Base-by-base conservation (phyloP, 768 basidiomycete species). In the Psilocybe subaeruginosa region DNA sequence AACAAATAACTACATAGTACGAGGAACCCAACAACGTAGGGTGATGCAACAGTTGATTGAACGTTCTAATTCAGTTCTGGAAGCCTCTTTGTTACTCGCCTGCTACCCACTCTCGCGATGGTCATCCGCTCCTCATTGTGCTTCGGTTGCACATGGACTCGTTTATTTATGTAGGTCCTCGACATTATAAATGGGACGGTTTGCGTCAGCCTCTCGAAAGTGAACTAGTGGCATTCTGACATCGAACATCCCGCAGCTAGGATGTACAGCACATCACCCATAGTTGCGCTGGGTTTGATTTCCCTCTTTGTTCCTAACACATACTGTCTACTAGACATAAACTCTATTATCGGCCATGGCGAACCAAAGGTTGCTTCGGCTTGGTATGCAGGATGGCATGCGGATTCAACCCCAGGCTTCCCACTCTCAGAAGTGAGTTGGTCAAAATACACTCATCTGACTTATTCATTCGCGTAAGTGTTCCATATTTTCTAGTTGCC, bases 341-440 rank as follows among this genome's bases (percentile, higher is more conserved):
- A 7, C 23, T 47, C n/a, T n/a, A 43, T 23, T 43, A 8, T 41
- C 8, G 43, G 5, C 29, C 45, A 53, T 46, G 27, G 45, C 39
- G 41, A 50, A 29, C 37, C 60, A 12, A 59, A 51, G 52, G 77
- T 88, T 14, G 78, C 86, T 2, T 73, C 81, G 16, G 78, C 83
- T 8, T 92, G 88, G 88, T 91, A 83, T 66, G 85, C 89, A 30
- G 85, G 86, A 48, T 93, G 86, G 86, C 86, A 89, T 68, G 72
- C 82, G 27, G 72, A 70, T 5, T 64, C 31, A 8, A 53, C 31
- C 8, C 51, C 73, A 33, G 75, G 74, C 0, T 87, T 86, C 65
- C 75, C 82, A 0, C 76, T 88, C 29, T 74, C 78, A 27, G 76
- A 82, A 45, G 78, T 93, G 65, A 78, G 77, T 60, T 93, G 91